Conservation (phyloP, 495 filamentous ascomycete genomes). For the Entonaema liquescens region DNA sequence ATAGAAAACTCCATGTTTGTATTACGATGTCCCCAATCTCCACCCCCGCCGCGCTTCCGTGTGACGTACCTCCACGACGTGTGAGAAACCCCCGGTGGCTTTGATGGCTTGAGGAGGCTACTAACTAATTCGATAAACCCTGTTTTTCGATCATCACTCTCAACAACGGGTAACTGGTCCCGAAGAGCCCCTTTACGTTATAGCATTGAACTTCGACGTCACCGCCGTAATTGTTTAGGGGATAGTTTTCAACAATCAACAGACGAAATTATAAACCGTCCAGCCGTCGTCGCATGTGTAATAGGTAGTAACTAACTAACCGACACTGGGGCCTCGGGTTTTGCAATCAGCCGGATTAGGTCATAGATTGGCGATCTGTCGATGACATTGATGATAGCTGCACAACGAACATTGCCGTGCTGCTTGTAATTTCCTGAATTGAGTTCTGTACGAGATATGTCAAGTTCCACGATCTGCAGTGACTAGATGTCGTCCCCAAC, state of each 20-base stretch:
- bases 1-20: slow-evolving; percentile 3
- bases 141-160: slow-evolving; percentile 9
- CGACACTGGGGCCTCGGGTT: not conserved
- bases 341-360: slow-evolving; percentile 14
- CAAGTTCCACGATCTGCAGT: slow-evolving; percentile 18
- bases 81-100: slow-evolving; percentile 11
- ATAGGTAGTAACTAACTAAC: not conserved
- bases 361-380: slow-evolving; percentile 25
- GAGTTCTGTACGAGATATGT: slow-evolving; percentile 17
- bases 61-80: slow-evolving; percentile 28
- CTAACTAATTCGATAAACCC: not conserved
- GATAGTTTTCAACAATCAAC: not conserved
- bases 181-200: slow-evolving; percentile 21
- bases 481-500: slow-evolving; percentile 6
- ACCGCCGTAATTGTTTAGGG: not conserved
- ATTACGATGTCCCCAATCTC: slow-evolving; percentile 25
- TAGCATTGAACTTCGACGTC: slow-evolving; percentile 14
- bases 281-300: not conserved
- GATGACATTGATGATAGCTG: slow-evolving; percentile 10
- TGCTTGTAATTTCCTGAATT: not conserved
- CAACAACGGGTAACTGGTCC: not conserved
- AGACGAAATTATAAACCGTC: no score
- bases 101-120: not conserved
- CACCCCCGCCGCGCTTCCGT: slow-evolving; percentile 35
- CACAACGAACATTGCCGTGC: not conserved